phyloP scores from a whole-genome alignment of 2,329 filamentous ascomycete genomes.

The Tolypocladium ophioglossoides region DNA sequence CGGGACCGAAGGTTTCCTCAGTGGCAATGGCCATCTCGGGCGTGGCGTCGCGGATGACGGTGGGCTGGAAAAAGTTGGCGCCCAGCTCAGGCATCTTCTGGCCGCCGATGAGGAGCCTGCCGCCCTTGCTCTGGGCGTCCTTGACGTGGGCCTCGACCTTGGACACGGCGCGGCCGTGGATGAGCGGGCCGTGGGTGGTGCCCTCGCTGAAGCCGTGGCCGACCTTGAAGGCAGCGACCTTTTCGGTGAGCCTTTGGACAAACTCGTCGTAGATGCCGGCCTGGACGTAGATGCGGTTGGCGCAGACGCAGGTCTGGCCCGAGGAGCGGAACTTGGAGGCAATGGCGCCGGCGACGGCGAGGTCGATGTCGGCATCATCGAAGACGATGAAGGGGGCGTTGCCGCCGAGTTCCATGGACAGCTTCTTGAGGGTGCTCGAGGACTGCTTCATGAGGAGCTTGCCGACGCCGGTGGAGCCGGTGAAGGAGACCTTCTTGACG shows the following conservation, averaged over 20 bases:
- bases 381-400: conserved; percentile 97
- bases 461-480: conserved; percentile 62
- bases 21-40: conserved; percentile 71
- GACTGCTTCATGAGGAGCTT: conserved; percentile 84
- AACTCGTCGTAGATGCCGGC: conserved; percentile 69
- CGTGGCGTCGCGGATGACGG: conserved; percentile 80
- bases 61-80: conserved; percentile 79
- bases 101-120: conserved; percentile 64
- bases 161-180: conserved; percentile 69
- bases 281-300: conserved; percentile 76
- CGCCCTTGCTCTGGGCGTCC: conserved; percentile 71
- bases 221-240: conserved; percentile 65
- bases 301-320: conserved; percentile 91
- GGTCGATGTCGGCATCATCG: conserved; percentile 83
- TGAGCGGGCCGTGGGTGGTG: conserved; percentile 71
- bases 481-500: conserved; percentile 89
- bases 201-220: conserved; percentile 62
- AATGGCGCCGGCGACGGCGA: conserved; percentile 73
- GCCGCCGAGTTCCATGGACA: conserved; percentile 84
- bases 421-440: conserved; percentile 69
- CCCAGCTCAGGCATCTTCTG: conserved; percentile 65
- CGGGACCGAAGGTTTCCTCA: conserved; percentile 94
- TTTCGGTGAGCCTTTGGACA: conserved; percentile 54
- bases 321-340: conserved; percentile 87
- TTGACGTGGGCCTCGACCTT: conserved; percentile 75